Percentiles rank a stretch among this genome's conserved stretches.
Conservation (phyloP, 2,329 filamentous ascomycete genomes). For the Epichloe aotearoae region DNA sequence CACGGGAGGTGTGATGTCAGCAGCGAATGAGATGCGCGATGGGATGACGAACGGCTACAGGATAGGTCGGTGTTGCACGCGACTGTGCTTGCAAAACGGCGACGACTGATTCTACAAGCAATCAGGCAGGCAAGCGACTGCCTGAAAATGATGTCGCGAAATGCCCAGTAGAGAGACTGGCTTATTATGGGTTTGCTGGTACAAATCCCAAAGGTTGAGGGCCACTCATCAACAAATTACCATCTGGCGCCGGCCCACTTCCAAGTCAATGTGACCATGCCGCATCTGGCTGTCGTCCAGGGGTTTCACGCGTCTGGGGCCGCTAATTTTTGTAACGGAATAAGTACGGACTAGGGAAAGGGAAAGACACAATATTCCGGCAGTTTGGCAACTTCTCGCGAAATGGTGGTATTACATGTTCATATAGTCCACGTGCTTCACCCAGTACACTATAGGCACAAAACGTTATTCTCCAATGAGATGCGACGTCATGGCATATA, state of each 20-base stretch:
- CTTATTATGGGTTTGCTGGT: neutral
- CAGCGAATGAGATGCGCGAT: neutral
- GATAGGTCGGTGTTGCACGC: neutral
- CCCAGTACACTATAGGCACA: no score
- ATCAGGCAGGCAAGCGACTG: neutral
- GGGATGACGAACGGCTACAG: neutral
- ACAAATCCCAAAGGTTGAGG: neutral
- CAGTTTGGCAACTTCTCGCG: no score
- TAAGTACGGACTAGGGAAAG: no score
- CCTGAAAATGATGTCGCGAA: neutral
- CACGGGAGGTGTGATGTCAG: neutral
- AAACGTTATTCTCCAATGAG: no score
- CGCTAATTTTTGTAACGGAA: neutral
- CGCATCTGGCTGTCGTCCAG: neutral
- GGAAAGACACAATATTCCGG: no score
- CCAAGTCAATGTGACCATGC: neutral
- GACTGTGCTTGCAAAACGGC: neutral
- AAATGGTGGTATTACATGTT: no score
- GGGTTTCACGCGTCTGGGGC: no score
- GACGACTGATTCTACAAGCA: neutral
- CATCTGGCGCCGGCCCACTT: neutral
- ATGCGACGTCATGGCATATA: conserved; percentile 7
- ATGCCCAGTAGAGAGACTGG: neutral
- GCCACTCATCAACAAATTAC: neutral
- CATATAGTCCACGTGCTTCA: no score